Conservation (phyloP, 345 rosid species). For the Eucalyptus tenuipes region DNA sequence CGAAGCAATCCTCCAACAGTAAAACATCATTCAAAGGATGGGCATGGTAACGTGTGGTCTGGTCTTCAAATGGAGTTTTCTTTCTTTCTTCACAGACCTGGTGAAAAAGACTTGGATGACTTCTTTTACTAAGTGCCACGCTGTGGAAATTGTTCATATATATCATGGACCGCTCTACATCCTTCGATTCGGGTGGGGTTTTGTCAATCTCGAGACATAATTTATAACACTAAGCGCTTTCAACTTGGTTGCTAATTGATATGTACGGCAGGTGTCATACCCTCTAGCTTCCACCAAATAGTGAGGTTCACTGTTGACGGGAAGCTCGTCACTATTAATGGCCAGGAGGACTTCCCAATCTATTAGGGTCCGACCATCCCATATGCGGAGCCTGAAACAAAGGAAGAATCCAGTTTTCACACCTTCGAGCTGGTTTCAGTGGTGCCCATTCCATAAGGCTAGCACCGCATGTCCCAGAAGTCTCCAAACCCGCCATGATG, state of each 20-base stretch:
- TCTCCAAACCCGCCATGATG: background rate
- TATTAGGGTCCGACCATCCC: background rate
- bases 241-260: background rate
- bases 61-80: background rate
- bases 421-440: background rate
- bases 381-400: too few species aligned
- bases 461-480: background rate
- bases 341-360: background rate
- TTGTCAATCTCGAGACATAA: background rate
- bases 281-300: background rate
- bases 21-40: too few species aligned
- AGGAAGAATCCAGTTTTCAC: background rate
- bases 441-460: background rate
- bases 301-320: background rate
- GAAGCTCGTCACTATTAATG: background rate
- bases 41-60: background rate
- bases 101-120: background rate
- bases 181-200: background rate
- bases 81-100: background rate
- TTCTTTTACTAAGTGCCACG: background rate
- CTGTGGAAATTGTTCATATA: background rate
- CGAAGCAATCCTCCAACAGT: background rate
- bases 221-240: background rate
- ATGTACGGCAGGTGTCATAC: background rate
- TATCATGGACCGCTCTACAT: background rate